Conservation (phyloP, 306 rosid genomes). For the Gastrolobium villosum region DNA sequence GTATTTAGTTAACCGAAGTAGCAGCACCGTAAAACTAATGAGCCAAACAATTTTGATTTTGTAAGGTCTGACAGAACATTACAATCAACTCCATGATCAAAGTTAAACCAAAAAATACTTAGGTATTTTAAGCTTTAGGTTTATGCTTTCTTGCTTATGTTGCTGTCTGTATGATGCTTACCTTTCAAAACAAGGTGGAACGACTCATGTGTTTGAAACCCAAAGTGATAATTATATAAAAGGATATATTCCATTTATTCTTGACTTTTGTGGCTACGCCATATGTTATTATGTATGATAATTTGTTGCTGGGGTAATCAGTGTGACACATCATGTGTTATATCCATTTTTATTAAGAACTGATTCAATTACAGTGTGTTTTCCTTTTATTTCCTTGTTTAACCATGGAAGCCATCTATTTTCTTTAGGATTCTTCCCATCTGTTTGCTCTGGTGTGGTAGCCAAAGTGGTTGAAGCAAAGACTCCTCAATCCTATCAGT, state of each 20-base stretch:
- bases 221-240: constrained; percentile 14
- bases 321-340: not conserved
- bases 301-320: constrained; percentile 4
- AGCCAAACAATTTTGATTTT: not conserved
- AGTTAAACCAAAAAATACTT: not conserved
- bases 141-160: not conserved
- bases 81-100: not conserved
- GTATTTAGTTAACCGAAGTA: not conserved
- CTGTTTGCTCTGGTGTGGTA: constrained; percentile 88
- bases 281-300: constrained; percentile 16
- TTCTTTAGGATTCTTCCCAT: constrained; percentile 76
- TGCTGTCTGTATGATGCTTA: not conserved
- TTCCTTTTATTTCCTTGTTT: constrained; percentile 27
- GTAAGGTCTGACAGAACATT: constrained; percentile 2
- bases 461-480: constrained; percentile 84
- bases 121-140: not conserved
- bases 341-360: not conserved
- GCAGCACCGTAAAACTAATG: not conserved
- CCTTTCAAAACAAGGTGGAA: constrained; percentile 24
- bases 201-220: constrained; percentile 12
- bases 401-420: constrained; percentile 35
- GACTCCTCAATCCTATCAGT: constrained; percentile 62
- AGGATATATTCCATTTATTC: not conserved
- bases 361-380: constrained; percentile 10
- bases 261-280: constrained; percentile 4